Base-by-base conservation (phyloP, 2,329 filamentous ascomycete species). In the Dactylellina haptotyla region DNA sequence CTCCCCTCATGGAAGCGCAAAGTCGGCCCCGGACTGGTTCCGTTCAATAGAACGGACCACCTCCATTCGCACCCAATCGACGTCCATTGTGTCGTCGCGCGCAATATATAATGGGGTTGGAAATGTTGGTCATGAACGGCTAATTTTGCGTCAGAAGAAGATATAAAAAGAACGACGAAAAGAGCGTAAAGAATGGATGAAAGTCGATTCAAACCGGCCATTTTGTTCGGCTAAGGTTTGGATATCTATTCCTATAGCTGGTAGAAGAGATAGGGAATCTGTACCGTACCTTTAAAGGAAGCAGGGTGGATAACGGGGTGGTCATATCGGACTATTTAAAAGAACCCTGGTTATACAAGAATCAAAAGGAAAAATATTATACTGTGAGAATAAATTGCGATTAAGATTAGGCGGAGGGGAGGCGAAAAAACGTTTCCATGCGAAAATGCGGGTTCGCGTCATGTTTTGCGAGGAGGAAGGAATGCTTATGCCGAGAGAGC, bases 11-110 rank as follows among this genome's bases (percentile, higher is more conserved):
- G 77, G 3, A 87, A 79, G 10, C 82, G 80, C 2, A 87, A 71
- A 3, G 80, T 76, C 0, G 86, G 86, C 0, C 84, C 86, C 1
- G 86, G 86, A 18, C 82, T 81, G 0, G 84, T 84, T 39, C 84
- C 84, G 76, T 87, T 87, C 71, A 87, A 80, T 10, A 86, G 76
- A 0, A 84, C 84, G 2, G 81, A 85, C 57, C 81, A 79, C 20
- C 84, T 80, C 2, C 80, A 79, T 70, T 84, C 78, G 74, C 85
- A 86, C 53, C 83, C 82, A 51, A 84, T 78, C 0, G 80, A 79
- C 39, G 84, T 78, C n/a, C 83, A 79, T 54, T 80, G 77, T 81
- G 81, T 77, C 3, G 83, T 82, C 1, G 84, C 81, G 18, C 81
- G 80, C n/a, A 87, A 81, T 18, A 84, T 79, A 64, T 82, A 79